Evolutionary conservation across 305 asterid genomes (phyloP), one percentile per base, ranked within the genome.

Genomic region (Fraxinus paxiana): DNA sequence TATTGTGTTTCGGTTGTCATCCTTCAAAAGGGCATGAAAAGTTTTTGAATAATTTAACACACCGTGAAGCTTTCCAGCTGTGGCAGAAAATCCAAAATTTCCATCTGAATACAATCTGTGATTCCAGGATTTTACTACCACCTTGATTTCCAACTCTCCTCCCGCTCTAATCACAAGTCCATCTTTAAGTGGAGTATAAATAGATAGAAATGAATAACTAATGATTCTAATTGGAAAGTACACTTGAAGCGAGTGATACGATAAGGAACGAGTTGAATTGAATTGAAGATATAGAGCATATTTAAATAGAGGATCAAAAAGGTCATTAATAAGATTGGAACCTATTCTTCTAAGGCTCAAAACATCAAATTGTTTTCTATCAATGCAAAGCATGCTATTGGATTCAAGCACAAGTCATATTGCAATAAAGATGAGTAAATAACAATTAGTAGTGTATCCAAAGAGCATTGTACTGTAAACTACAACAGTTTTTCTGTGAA

Each of bases 401-500:
- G 43, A 17, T 33, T 61, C 41, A 15, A 13, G 38, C 12, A 24
- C 33, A 15, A 8, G 67, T 35, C 54, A 65, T 67, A 35, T 35
- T 72, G 37, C 82, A 73, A 75, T 67, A 46, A 46, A 46, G 56
- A 46, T 46, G 56, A 3, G 56, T 13, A 46, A 43, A 41, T 41
- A 41, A 41, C 48, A 41, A 9, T 41, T 9, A 41, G 48, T 10
- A 13, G 17, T 43, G 1, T 51, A n/a, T 54, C 79, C 83, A 4
- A 46, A 59, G 73, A 26, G 82, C 84, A 73, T 73, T 70, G 83
- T 71, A 87, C 89, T 83, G 87, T 87, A 81, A 72, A 20, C 87
- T 72, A 82, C 79, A 61, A 82, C 84, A 74, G 83, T 80, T 83
- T 81, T 92, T 92, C 94, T 88, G 70, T 86, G 82, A 69, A 83